Conservation (phyloP, 2,329 filamentous ascomycete genomes). For the Trichophyton equinum region DNA sequence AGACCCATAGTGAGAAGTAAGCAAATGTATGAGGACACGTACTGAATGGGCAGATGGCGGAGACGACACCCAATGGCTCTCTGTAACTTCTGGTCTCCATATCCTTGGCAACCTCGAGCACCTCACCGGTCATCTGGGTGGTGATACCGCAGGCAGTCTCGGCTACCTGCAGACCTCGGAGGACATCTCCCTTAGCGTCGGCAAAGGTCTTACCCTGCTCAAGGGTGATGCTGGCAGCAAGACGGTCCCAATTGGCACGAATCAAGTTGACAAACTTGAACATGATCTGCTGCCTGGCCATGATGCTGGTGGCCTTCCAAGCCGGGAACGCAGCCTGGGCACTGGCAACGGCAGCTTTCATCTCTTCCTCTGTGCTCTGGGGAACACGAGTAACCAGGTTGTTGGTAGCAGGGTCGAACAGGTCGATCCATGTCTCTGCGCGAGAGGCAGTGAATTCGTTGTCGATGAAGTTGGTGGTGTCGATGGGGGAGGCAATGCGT, state of each 20-base stretch:
- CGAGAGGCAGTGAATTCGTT: conserved; percentile 49
- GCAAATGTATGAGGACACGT: conserved; percentile 1
- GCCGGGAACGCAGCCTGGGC: conserved; percentile 51
- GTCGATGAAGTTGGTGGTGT: conserved; percentile 50
- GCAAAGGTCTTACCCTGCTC: conserved; percentile 59
- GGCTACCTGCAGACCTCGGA: conserved; percentile 53
- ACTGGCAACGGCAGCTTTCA: conserved; percentile 48
- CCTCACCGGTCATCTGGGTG: conserved; percentile 51
- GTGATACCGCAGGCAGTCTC: conserved; percentile 57
- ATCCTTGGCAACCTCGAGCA: conserved; percentile 55
- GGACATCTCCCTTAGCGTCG: conserved; percentile 54
- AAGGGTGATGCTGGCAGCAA: conserved; percentile 53
- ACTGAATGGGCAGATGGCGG: conserved; percentile 22
- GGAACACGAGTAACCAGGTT: conserved; percentile 54
- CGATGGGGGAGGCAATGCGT: conserved; percentile 37
- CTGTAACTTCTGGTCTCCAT: conserved; percentile 57
- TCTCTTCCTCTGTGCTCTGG: conserved; percentile 52
- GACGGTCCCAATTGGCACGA: conserved; percentile 51
- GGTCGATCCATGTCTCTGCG: conserved; percentile 50
- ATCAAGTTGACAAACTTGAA: conserved; percentile 55
- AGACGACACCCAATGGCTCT: conserved; percentile 52
- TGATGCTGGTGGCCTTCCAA: conserved; percentile 49
- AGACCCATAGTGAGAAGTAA: background rate
- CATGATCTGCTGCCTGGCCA: conserved; percentile 51
- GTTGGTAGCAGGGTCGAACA: conserved; percentile 54